A percentile compares a stretch with the other conserved stretches of the same genome.
phyloP scores from a whole-genome alignment of 139 green algal genomes.

The Nannochloris sp. region DNA sequence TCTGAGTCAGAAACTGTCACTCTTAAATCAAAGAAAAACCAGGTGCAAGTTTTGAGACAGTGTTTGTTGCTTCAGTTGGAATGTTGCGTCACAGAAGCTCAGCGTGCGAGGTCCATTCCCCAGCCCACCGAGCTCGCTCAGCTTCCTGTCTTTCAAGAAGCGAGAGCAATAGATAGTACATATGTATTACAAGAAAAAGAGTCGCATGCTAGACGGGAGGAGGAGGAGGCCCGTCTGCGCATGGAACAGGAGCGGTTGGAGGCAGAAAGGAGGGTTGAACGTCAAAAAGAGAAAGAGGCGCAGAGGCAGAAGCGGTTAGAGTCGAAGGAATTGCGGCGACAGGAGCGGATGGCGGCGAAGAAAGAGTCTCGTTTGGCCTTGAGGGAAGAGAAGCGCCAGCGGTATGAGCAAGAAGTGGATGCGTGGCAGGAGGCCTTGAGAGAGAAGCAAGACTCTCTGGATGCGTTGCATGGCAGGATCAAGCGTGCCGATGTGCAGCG shows the following conservation, averaged over 20 bases:
- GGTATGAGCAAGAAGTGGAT: slow-evolving; percentile 14
- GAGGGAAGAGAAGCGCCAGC: slow-evolving; percentile 5
- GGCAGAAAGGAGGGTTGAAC: slow-evolving; percentile 6
- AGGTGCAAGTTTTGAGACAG: background rate
- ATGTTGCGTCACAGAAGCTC: slow-evolving; percentile 2
- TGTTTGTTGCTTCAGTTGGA: slow-evolving; percentile 4
- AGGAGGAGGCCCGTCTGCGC: slow-evolving; percentile 5
- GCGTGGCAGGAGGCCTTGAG: slow-evolving; percentile 18
- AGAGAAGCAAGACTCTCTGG: slow-evolving; percentile 12
- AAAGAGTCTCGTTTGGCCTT: background rate
- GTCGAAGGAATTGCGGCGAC: background rate
- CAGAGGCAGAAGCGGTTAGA: slow-evolving; percentile 10
- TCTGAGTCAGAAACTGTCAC: too few species aligned
- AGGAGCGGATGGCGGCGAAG: slow-evolving; percentile 17
- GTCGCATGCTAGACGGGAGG: background rate
- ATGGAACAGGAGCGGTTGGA: slow-evolving; percentile 4
- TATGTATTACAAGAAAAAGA: background rate
- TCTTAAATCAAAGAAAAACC: background rate
- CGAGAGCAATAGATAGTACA: background rate
- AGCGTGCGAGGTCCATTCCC: slow-evolving; percentile 13
- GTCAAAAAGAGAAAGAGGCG: slow-evolving; percentile 6
- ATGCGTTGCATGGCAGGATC: slow-evolving; percentile 1
- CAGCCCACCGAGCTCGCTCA: background rate
- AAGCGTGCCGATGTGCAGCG: too few species aligned
- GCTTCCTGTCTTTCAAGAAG: slow-evolving; percentile 12